Conservation (phyloP, 176 grass and related monocot species). For the Zizania latifolia region DNA sequence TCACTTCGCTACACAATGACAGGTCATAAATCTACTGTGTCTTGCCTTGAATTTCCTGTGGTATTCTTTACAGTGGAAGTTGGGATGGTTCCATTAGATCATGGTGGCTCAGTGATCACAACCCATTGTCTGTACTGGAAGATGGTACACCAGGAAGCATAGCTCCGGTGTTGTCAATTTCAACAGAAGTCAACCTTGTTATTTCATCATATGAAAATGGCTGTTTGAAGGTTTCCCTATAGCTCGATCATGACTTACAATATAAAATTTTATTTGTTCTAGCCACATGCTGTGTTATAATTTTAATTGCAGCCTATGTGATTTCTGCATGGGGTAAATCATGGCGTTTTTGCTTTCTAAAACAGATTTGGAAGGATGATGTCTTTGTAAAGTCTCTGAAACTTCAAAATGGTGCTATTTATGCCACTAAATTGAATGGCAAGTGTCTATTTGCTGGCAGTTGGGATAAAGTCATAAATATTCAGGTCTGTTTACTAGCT, state of each 20-base stretch:
- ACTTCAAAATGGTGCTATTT: conserved; percentile 67
- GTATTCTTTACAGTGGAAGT: conserved; percentile 92
- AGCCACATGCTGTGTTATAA: neutral
- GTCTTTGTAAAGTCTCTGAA: conserved; percentile 64
- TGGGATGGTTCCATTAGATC: conserved; percentile 87
- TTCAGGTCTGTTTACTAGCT: conserved; percentile 50
- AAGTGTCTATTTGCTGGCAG: conserved; percentile 79
- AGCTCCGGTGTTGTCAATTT: conserved; percentile 83
- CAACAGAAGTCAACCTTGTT: conserved; percentile 49
- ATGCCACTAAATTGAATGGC: conserved; percentile 50
- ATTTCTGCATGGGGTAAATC: neutral
- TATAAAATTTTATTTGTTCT: conserved; percentile 3
- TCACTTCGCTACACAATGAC: conserved; percentile 75
- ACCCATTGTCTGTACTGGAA: conserved; percentile 64
- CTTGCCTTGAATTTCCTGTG: conserved; percentile 64
- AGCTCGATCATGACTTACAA: neutral
- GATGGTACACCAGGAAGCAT: conserved; percentile 52
- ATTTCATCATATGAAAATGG: conserved; percentile 84
- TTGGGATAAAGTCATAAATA: conserved; percentile 75
- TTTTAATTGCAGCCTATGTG: neutral
- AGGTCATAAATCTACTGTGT: conserved; percentile 87
- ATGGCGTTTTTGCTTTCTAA: neutral
- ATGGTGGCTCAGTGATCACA: conserved; percentile 95
- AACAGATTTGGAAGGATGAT: conserved; percentile 87
- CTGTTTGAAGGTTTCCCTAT: conserved; percentile 64